phyloP scores from a whole-genome alignment of 1,284 basidiomycete species.

The Heliocybe sulcata region DNA sequence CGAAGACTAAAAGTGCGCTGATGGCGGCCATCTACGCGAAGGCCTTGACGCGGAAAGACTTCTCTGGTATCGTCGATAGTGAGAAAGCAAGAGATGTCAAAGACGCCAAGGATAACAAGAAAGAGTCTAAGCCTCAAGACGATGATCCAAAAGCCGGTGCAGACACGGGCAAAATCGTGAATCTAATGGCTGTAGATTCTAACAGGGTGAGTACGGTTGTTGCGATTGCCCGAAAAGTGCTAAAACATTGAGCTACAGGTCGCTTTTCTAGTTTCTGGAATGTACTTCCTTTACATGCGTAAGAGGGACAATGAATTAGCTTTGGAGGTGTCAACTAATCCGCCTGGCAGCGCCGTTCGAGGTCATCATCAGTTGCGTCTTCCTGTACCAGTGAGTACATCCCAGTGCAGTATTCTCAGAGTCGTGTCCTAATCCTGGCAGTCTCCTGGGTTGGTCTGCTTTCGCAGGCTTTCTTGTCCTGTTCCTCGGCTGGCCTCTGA shows the following conservation, averaged over 20 bases:
- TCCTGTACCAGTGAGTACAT: conserved; percentile 69
- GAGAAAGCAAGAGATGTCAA: conserved; percentile 32
- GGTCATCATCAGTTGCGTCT: conserved; percentile 65
- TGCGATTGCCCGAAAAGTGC: too few relatives aligned
- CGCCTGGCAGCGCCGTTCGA: conserved; percentile 65
- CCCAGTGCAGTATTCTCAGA: too few relatives aligned
- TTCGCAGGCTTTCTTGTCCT: conserved; percentile 84
- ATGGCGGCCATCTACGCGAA: conserved; percentile 89
- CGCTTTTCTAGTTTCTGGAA: conserved; percentile 37
- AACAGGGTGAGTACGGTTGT: conserved; percentile 10
- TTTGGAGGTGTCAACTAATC: neutral
- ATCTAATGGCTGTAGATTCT: conserved; percentile 57
- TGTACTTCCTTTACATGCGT: conserved; percentile 64
- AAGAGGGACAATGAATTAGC: conserved; percentile 8
- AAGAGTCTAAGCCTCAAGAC: conserved; percentile 28
- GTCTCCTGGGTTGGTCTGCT: conserved; percentile 77
- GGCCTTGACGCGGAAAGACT: conserved; percentile 79
- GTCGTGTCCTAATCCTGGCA: conserved; percentile 17
- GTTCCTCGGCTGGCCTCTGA: conserved; percentile 67
- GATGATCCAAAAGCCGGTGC: conserved; percentile 66
- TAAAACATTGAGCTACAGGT: neutral
- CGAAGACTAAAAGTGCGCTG: conserved; percentile 65
- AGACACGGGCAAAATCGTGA: conserved; percentile 73
- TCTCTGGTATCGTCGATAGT: conserved; percentile 65
- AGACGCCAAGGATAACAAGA: conserved; percentile 17